Evolutionary conservation across 1,284 basidiomycete genomes (phyloP), one percentile per base, ranked within the genome.

Genomic region (Malassezia caprae): DNA sequence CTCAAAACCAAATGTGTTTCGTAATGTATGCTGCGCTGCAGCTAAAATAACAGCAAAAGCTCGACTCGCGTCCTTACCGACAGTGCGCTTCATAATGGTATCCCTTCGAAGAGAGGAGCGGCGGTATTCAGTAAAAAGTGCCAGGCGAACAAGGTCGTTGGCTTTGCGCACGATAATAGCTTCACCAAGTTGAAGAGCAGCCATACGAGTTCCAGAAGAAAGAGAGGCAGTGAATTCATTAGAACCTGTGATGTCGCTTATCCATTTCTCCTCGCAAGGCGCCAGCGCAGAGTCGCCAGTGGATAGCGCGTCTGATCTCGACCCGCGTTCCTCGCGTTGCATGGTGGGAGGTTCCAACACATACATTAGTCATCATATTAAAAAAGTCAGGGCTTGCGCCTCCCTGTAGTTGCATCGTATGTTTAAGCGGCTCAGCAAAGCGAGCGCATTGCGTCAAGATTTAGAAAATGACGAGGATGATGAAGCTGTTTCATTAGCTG

Each of bases 1-100:
- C 49, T 67, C 64, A 15, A 51, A 55, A 8, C 51, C 61, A 43
- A 67, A 67, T 2, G 63, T 58, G 10, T n/a, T 41, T 7, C 58
- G 46, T 12, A 67, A 53, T 8, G 50, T 53, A 26, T 51, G 26
- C 26, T 63, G 60, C 4, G 61, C 58, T 8, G 27, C 19, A 8
- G 53, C 43, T 21, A 65, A 57, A 2, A 67, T 51, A 15, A 61
- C 39, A n/a, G 61, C 61, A 30, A 65, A 63, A 11, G 51, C 53
- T 12, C 61, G 58, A 13, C 45, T 28, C 1, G 51, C 51, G 8
- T 61, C 51, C 26, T 60, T 63, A 11, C 55, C 53, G 19, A 65
- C 46, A 15, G 58, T 56, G 57, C 56, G 51, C 24, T 61, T 59
- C 13, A 44, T 48, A 6, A 66, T 58, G 28, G 52, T 53, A 23